Conservation (phyloP, 2,329 filamentous ascomycete species). For the Clarireedia hainanense region DNA sequence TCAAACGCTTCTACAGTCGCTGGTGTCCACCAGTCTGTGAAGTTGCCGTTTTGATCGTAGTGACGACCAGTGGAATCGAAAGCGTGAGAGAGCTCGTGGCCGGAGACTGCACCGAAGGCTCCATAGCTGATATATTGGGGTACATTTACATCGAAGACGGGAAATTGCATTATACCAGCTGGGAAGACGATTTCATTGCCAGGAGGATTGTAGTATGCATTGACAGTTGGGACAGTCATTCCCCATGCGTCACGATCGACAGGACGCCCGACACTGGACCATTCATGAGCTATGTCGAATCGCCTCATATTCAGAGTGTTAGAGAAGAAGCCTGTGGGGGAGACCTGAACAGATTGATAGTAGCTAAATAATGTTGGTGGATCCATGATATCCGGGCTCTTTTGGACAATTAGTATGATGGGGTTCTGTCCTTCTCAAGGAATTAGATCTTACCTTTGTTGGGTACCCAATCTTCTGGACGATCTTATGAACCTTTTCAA, state of each 20-base stretch:
- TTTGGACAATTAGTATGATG: conserved; percentile 15
- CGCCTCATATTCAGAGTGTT: conserved; percentile 46
- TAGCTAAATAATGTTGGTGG: conserved; percentile 47
- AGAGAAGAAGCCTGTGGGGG: conserved; percentile 44
- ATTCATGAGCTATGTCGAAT: conserved; percentile 41
- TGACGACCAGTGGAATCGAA: conserved; percentile 60
- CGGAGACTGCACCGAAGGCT: conserved; percentile 59
- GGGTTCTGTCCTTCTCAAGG: background rate
- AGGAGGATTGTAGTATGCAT: conserved; percentile 53
- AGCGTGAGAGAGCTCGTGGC: conserved; percentile 63
- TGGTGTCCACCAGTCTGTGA: conserved; percentile 60
- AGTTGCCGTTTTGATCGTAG: conserved; percentile 57
- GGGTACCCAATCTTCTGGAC: conserved; percentile 63
- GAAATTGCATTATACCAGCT: conserved; percentile 62
- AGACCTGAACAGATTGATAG: conserved; percentile 47
- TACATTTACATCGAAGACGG: conserved; percentile 54
- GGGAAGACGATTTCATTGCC: conserved; percentile 61
- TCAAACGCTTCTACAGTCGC: conserved; percentile 50
- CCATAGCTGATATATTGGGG: conserved; percentile 61
- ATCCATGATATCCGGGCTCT: conserved; percentile 52
- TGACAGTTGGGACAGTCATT: conserved; percentile 54
- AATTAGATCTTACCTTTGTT: conserved; percentile 33
- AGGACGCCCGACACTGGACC: conserved; percentile 52
- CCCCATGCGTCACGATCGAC: conserved; percentile 52
- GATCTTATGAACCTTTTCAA: conserved; percentile 59